phyloP scores from a whole-genome alignment of 805 yeast genomes.

The Teunomyces kruisii region DNA sequence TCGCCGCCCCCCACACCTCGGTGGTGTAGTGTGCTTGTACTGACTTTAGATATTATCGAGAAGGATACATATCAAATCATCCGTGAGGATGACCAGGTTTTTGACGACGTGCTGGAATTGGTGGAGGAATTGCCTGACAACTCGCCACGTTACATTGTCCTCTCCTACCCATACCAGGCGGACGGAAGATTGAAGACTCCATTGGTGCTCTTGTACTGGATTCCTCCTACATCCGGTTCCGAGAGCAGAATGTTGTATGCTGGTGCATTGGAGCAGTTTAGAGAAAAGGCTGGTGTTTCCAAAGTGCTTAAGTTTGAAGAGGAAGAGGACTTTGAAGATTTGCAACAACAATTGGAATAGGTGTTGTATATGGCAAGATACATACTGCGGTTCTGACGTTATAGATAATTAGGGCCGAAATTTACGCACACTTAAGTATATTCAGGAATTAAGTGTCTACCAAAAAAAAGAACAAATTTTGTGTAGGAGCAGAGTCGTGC shows the following conservation, averaged over 20 bases:
- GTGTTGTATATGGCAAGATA: neutral
- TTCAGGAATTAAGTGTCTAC: neutral
- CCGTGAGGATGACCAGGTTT: conserved; percentile 47
- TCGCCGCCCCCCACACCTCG: no score
- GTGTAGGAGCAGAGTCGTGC: conserved; percentile 1
- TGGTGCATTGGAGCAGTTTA: conserved; percentile 79
- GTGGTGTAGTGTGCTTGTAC: conserved; percentile 2
- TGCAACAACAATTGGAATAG: conserved; percentile 36
- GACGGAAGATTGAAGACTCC: conserved; percentile 80
- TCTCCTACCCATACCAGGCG: conserved; percentile 71
- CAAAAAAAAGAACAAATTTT: neutral
- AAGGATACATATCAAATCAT: conserved; percentile 51
- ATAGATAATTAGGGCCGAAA: neutral
- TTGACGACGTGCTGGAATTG: conserved; percentile 57
- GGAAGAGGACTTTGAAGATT: conserved; percentile 66
- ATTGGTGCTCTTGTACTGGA: conserved; percentile 78
- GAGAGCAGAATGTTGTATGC: conserved; percentile 86
- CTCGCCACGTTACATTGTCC: conserved; percentile 69
- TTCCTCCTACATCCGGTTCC: conserved; percentile 84
- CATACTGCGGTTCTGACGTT: neutral
- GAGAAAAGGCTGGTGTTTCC: conserved; percentile 77
- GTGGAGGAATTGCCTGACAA: conserved; percentile 80
- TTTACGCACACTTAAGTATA: neutral
- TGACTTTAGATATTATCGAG: conserved; percentile 51
- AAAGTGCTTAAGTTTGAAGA: conserved; percentile 61